Conservation (phyloP, 306 rosid genomes). For the Gynostemma pentaphyllum region DNA sequence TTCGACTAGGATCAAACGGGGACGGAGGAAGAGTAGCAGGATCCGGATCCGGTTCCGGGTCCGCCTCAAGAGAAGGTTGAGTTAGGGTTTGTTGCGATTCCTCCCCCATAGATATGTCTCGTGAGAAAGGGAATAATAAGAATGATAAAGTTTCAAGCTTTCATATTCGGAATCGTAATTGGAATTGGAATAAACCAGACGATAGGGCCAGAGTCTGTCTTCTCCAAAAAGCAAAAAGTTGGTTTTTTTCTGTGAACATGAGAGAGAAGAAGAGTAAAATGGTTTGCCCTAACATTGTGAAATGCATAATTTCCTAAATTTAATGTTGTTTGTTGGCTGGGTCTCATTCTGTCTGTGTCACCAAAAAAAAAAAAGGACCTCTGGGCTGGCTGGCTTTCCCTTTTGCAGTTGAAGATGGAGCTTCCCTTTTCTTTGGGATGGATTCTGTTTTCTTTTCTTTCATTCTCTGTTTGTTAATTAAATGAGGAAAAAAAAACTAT, state of each 20-base stretch:
- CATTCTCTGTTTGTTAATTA: too few species aligned
- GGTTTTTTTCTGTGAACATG: neutral
- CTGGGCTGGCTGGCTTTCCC: too few species aligned
- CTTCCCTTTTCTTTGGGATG: too few species aligned
- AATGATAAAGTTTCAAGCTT: neutral
- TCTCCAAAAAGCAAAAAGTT: neutral
- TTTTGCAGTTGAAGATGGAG: too few species aligned
- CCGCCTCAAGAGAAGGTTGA: neutral
- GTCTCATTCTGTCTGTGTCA: too few species aligned
- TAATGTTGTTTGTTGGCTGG: too few species aligned
- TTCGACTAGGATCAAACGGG: conserved; percentile 56
- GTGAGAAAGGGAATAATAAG: neutral
- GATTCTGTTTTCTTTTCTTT: too few species aligned
- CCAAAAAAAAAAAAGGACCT: too few species aligned
- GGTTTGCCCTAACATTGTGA: too few species aligned
- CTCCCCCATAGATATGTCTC: conserved; percentile 3
- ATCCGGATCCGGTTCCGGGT: conserved; percentile 4
- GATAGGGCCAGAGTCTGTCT: neutral
- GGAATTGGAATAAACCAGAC: neutral
- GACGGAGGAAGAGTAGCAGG: conserved; percentile 15
- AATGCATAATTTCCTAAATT: too few species aligned
- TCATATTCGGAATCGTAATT: neutral
- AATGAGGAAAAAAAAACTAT: too few species aligned
- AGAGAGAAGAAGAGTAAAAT: neutral
- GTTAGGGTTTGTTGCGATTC: conserved; percentile 18